These are phyloP conservation scores for Mycena vulgaris DNA, from an alignment of 768 basidiomycete species.

Conservation along the genomic window DNA sequence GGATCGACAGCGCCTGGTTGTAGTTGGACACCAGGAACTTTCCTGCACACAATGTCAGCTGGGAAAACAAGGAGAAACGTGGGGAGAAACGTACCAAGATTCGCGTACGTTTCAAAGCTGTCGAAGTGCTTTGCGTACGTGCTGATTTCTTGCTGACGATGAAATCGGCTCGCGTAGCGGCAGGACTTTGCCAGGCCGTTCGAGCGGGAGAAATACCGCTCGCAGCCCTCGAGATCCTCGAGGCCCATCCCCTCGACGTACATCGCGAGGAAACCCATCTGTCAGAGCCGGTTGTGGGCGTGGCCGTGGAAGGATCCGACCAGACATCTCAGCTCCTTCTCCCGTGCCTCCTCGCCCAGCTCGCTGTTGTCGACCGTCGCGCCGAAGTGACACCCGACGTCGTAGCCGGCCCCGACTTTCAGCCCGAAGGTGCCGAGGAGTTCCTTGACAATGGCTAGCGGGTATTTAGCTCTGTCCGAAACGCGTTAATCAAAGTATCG, in stretches of 20 bases:
- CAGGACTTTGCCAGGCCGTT: not conserved
- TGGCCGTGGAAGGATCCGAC: constrained; percentile 34
- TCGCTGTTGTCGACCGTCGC: not conserved
- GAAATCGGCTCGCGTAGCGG: not conserved
- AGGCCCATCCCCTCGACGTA: not conserved
- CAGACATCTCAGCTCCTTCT: not conserved
- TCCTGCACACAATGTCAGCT: not conserved
- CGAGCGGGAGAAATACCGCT: not conserved
- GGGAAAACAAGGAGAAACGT: not conserved
- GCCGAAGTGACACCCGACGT: constrained; percentile 7
- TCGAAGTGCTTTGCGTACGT: not conserved
- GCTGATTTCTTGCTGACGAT: not conserved
- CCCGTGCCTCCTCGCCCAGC: not conserved
- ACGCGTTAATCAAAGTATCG: not conserved
- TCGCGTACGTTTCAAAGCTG: constrained; percentile 12
- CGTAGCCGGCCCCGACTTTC: not conserved
- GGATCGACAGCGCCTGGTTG: constrained; percentile 39
- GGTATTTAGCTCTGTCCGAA: not conserved
- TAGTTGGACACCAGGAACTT: constrained; percentile 41
- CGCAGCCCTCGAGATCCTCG: not conserved
- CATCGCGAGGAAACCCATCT: constrained; percentile 33
- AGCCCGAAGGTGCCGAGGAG: not conserved
- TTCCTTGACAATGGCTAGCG: not conserved
- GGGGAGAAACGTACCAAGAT: constrained; percentile 1
- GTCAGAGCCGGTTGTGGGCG: constrained; percentile 26